Conservation (phyloP, 192 early-diverging fungal species). For the Coemansia sp. region DNA sequence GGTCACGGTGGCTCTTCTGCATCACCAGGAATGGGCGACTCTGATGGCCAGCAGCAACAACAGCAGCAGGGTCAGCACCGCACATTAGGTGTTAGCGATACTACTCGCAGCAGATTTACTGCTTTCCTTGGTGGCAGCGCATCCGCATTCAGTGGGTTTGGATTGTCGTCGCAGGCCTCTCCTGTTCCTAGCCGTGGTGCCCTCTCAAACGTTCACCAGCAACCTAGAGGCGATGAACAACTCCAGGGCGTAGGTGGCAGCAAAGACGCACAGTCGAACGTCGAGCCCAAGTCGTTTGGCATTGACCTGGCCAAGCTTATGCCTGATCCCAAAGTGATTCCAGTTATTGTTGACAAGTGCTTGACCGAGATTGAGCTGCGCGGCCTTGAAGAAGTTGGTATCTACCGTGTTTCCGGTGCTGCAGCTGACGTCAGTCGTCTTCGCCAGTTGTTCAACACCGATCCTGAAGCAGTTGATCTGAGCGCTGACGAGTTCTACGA, state of each 20-base stretch:
- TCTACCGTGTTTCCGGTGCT: constrained; percentile 70
- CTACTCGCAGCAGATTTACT: constrained; percentile 46
- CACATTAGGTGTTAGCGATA: constrained; percentile 23
- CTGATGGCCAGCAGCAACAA: constrained; percentile 6
- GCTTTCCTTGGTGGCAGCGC: constrained; percentile 45
- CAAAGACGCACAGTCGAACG: not conserved
- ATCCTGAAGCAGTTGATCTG: constrained; percentile 59
- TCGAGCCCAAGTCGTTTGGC: constrained; percentile 61
- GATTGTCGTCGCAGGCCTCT: constrained; percentile 24
- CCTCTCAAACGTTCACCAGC: constrained; percentile 14
- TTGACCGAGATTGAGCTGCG: constrained; percentile 68
- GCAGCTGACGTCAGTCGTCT: constrained; percentile 62
- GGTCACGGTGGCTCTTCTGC: not conserved
- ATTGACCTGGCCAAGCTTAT: constrained; percentile 59
- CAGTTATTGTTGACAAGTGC: constrained; percentile 66
- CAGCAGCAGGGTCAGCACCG: constrained; percentile 8
- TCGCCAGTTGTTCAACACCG: constrained; percentile 59
- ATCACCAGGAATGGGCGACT: not conserved
- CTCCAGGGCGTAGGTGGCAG: constrained; percentile 1
- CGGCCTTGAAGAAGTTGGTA: constrained; percentile 71
- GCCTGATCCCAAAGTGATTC: constrained; percentile 56
- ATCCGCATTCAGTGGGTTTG: constrained; percentile 35
- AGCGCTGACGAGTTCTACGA: constrained; percentile 62
- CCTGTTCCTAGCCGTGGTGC: constrained; percentile 27
- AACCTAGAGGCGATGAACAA: not conserved